Evolutionary conservation across 1,139 yeast genomes (phyloP).

Genomic region (Suhomyces bokatorum): DNA sequence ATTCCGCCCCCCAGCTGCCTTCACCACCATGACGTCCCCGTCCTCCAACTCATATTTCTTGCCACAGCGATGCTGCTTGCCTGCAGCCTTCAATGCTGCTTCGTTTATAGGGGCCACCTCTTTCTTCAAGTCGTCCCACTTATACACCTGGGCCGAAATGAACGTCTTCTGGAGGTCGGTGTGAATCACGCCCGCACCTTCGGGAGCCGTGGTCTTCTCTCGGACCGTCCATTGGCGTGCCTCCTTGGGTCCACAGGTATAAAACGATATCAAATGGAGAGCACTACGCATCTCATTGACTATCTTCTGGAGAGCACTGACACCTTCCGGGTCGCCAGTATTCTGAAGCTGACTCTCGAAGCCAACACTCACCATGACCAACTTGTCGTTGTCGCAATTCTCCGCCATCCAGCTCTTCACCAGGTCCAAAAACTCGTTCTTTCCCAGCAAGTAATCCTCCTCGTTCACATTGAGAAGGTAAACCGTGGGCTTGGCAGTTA

Average conservation of each 20-base stretch:
- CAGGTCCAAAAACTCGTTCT: slow-evolving; percentile 45
- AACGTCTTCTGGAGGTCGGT: slow-evolving; percentile 84
- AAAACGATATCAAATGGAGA: slow-evolving; percentile 75
- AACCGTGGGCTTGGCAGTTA: slow-evolving; percentile 72
- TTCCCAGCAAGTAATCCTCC: slow-evolving; percentile 48
- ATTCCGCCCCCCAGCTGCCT: slow-evolving; percentile 46
- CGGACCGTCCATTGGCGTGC: slow-evolving; percentile 92
- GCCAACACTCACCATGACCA: slow-evolving; percentile 60
- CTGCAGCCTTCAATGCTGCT: slow-evolving; percentile 43
- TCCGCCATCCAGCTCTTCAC: slow-evolving; percentile 55
- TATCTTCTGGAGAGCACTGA: slow-evolving; percentile 46
- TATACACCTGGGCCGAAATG: slow-evolving; percentile 83
- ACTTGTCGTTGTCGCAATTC: slow-evolving; percentile 55
- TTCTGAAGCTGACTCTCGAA: slow-evolving; percentile 49
- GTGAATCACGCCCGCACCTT: slow-evolving; percentile 93
- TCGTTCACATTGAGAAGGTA: slow-evolving; percentile 60
- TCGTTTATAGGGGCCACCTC: slow-evolving; percentile 46
- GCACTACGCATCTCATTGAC: slow-evolving; percentile 66
- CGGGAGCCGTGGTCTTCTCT: slow-evolving; percentile 76
- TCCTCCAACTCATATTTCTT: slow-evolving; percentile 74
- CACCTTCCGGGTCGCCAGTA: slow-evolving; percentile 9
- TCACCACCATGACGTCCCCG: slow-evolving; percentile 72
- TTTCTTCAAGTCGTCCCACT: slow-evolving; percentile 62
- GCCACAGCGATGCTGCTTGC: slow-evolving; percentile 61
- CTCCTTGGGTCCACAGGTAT: slow-evolving; percentile 89